phyloP scores from a whole-genome alignment of 371 early-diverging fungal genomes.

The Phascolomyces articulosus region DNA sequence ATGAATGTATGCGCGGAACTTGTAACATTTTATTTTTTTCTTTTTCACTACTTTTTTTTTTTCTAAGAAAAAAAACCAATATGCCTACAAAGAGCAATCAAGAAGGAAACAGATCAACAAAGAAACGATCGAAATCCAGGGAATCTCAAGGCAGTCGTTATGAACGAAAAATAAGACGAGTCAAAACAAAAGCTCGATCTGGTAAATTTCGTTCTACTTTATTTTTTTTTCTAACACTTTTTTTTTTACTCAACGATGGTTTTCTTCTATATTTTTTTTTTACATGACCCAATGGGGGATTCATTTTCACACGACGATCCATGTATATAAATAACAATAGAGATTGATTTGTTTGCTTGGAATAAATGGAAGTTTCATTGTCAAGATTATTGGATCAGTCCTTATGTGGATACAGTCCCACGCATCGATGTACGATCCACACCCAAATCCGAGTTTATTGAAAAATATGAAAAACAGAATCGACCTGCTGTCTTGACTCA shows the following conservation, averaged over 20 bases:
- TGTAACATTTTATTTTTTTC: too few relatives aligned
- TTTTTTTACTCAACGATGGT: too few relatives aligned
- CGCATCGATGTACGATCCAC: slow-evolving; percentile 53
- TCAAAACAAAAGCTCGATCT: slow-evolving; percentile 53
- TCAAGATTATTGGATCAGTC: slow-evolving; percentile 55
- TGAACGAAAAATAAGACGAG: slow-evolving; percentile 48
- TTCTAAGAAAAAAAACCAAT: background rate
- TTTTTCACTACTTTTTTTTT: too few relatives aligned
- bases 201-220: slow-evolving; percentile 38
- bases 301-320: too few relatives aligned
- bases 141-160: slow-evolving; percentile 22
- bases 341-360: slow-evolving; percentile 63
- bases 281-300: too few relatives aligned
- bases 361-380: slow-evolving; percentile 52
- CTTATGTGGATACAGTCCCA: slow-evolving; percentile 43
- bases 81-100: slow-evolving; percentile 10
- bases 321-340: slow-evolving; percentile 14
- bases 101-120: background rate
- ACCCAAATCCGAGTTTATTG: slow-evolving; percentile 62
- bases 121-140: slow-evolving; percentile 14
- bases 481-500: slow-evolving; percentile 71
- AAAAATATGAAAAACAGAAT: slow-evolving; percentile 56
- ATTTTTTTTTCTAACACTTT: too few relatives aligned
- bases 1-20: too few relatives aligned
- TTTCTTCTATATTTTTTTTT: too few relatives aligned